Evolutionary conservation across 2,329 filamentous ascomycete genomes (phyloP), one percentile per base, ranked within the genome.

Genomic region (Trichoderma guizhouense): DNA sequence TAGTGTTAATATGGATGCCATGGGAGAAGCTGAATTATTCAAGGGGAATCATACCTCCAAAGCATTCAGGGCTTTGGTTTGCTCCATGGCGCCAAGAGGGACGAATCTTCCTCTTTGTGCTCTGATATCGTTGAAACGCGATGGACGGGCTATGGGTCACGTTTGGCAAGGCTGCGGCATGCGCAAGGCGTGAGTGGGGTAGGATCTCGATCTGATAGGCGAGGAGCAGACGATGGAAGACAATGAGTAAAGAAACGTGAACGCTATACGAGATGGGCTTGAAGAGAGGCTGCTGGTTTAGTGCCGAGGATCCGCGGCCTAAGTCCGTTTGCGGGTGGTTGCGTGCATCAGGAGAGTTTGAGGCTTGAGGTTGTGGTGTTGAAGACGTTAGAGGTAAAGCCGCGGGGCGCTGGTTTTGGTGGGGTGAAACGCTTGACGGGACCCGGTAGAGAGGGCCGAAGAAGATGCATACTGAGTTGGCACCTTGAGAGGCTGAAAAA

Each of bases 11-110:
- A 34, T 55, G 15, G 18, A 55, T 39, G 30, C 24, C 15, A n/a
- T 15, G 15, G 7, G 15, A 5, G 26, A 32, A 15, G 30, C 14
- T 26, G 24, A n/a, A 4, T n/a, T 21, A 43, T 14, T 24, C 4
- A 67, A 28, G 39, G 51, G 18, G n/a, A 5, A 11, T 12, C 74
- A 15, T 81, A 90, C 89, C 86, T 89, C 89, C 63, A 91, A 81
- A 69, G 89, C 89, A 76, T 89, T 90, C 47, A 91, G 82, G 74
- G 90, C 89, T 79, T 90, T 91, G 68, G 84, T 88, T 81, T 95
- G 92, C 83, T 93, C 92, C 93, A 95, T 95, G 66, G 57, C 83
- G 76, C 60, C 32, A 15, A 51, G 62, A 30, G 11, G 14, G 28
- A 34, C 18, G 26, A 15, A 11, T 55, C 28, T 26, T 28, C 3